A percentile compares a stretch with the other conserved stretches of the same genome.
Conservation (phyloP, 306 rosid genomes). For the Potentilla sterilis region DNA sequence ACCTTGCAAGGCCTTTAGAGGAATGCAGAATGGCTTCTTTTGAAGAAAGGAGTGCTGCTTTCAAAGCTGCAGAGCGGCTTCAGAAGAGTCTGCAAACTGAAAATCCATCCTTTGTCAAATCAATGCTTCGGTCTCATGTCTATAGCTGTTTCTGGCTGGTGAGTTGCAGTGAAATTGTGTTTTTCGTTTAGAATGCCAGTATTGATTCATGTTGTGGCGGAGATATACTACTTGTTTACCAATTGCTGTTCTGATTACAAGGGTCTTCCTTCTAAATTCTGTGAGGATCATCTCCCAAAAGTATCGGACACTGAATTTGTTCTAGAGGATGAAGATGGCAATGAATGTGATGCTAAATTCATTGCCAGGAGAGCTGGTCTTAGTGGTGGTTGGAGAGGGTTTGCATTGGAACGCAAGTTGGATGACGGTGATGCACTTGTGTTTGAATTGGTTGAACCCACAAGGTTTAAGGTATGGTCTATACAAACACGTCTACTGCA, state of each 20-base stretch:
- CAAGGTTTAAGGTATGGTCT: slow-evolving; percentile 53
- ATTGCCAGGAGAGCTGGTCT: slow-evolving; percentile 57
- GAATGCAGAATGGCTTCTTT: slow-evolving; percentile 56
- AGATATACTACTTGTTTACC: slow-evolving; percentile 5
- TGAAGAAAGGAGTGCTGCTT: slow-evolving; percentile 52
- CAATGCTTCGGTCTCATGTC: slow-evolving; percentile 85
- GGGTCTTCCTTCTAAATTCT: slow-evolving; percentile 68
- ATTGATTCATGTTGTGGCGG: slow-evolving; percentile 1
- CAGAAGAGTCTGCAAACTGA: slow-evolving; percentile 41
- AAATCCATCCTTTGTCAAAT: slow-evolving; percentile 59
- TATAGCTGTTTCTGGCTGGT: slow-evolving; percentile 95
- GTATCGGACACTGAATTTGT: slow-evolving; percentile 29
- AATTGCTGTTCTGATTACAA: slow-evolving; percentile 13
- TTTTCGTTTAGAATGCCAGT: not conserved
- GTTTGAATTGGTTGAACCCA: slow-evolving; percentile 56
- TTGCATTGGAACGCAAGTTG: slow-evolving; percentile 74
- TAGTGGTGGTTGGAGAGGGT: slow-evolving; percentile 86
- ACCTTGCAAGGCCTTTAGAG: slow-evolving; percentile 61
- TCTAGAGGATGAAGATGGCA: slow-evolving; percentile 68
- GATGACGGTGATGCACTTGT: slow-evolving; percentile 83
- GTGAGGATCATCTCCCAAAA: slow-evolving; percentile 58
- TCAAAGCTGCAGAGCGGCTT: slow-evolving; percentile 50
- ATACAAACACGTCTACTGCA: not conserved
- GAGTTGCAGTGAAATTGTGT: slow-evolving; percentile 28
- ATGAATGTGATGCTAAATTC: slow-evolving; percentile 45